Evolutionary conservation across 75 land plant species (phyloP).

Genomic region (Pinus albicaulis): DNA sequence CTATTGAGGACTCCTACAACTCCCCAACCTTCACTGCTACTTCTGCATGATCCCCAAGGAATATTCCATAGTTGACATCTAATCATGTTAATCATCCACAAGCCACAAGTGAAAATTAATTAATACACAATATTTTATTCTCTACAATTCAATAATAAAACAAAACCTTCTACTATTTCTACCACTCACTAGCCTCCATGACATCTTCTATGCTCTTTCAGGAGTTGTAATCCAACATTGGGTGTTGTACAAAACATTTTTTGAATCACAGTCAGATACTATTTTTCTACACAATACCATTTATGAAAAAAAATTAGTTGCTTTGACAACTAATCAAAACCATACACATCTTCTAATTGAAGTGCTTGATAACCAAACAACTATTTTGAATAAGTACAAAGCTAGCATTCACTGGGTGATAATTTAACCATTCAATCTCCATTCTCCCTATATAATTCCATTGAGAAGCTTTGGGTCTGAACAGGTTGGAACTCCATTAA

Average conservation of each 20-base stretch:
- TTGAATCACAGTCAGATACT: constrained; percentile 93
- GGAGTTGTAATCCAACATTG: too few species aligned
- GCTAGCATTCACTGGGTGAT: too few species aligned
- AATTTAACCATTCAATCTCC: constrained; percentile 80
- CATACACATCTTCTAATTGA: too few species aligned
- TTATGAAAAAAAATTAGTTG: too few species aligned
- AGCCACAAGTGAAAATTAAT: too few species aligned
- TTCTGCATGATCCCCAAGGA: constrained; percentile 45
- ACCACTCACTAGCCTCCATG: constrained; percentile 63
- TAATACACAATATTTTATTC: too few species aligned
- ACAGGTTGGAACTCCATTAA: constrained; percentile 32
- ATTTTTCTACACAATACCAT: constrained; percentile 48
- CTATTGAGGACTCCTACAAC: constrained; percentile 40
- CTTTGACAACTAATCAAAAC: too few species aligned
- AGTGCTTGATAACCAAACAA: too few species aligned
- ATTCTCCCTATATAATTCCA: constrained; percentile 44
- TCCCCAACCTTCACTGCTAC: constrained; percentile 52
- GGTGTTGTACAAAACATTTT: constrained; percentile 55
- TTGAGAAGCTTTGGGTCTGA: constrained; percentile 70
- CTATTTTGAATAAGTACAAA: too few species aligned
- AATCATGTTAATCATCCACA: constrained; percentile 41
- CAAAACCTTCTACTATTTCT: too few species aligned
- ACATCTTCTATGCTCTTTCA: too few species aligned
- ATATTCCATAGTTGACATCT: constrained; percentile 87
- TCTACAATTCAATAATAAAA: too few species aligned